These are phyloP conservation scores for Chlamydomonas urium DNA, from an alignment of 139 green algal species.

Conservation along the genomic window DNA sequence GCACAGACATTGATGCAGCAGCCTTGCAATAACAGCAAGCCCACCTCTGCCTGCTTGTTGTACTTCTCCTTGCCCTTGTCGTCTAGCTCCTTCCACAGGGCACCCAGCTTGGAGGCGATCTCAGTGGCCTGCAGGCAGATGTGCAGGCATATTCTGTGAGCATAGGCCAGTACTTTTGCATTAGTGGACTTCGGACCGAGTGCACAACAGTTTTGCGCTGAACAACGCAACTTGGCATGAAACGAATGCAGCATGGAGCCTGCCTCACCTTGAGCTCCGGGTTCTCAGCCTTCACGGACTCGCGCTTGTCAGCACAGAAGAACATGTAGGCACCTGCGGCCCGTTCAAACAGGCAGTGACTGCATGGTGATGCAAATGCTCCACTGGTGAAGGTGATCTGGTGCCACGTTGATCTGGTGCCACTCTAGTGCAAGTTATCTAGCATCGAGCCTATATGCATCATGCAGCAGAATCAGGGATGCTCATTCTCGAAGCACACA, in stretches of 20 bases:
- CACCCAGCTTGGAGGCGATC: constrained; percentile 22
- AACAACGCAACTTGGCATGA: too few species aligned
- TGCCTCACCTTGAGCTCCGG: constrained; percentile 24
- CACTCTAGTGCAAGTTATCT: too few species aligned
- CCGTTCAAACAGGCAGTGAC: background rate
- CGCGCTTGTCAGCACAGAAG: constrained; percentile 24
- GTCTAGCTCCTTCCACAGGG: constrained; percentile 16
- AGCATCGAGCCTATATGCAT: too few species aligned
- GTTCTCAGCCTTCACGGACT: constrained; percentile 17
- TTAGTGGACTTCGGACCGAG: too few species aligned
- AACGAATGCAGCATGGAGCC: too few species aligned
- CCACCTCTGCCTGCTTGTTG: constrained; percentile 25
- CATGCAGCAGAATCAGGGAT: background rate
- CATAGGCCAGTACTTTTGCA: too few species aligned
- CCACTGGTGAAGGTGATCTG: too few species aligned
- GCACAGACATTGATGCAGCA: too few species aligned
- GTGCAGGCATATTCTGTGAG: too few species aligned
- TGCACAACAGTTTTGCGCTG: too few species aligned
- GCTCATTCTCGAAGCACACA: background rate
- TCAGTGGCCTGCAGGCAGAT: constrained; percentile 24
- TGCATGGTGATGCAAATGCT: background rate
- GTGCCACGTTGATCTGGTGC: too few species aligned
- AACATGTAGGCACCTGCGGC: constrained; percentile 27
- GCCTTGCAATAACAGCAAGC: too few species aligned
- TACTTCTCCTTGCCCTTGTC: constrained; percentile 31